A percentile compares a stretch with the other conserved stretches of the same genome.
These are phyloP conservation scores for Pisolithus orientalis DNA, from an alignment of 768 basidiomycete species.

Conservation along the genomic window DNA sequence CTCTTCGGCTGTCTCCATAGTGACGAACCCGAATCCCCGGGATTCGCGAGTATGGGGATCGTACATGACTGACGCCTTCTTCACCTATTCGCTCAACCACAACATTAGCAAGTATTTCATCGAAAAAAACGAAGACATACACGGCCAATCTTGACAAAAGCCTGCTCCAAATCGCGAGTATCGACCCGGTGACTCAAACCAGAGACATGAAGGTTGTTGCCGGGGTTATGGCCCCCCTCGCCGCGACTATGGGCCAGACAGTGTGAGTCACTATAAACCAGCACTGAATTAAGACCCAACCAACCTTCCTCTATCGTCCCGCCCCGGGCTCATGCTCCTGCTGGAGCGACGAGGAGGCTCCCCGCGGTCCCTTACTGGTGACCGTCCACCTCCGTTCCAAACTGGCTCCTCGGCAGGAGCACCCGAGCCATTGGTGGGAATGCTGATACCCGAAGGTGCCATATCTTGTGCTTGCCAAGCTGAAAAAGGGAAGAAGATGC, in stretches of 20 bases:
- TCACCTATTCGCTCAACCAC: constrained; percentile 29
- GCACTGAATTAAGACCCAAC: constrained; percentile 20
- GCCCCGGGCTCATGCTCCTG: constrained; percentile 74
- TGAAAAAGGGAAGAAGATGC: constrained; percentile 38
- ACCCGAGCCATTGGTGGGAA: constrained; percentile 46
- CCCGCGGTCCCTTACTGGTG: constrained; percentile 32
- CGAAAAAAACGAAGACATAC: constrained; percentile 36
- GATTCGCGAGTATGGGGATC: constrained; percentile 68
- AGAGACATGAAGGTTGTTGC: constrained; percentile 62
- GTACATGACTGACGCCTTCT: constrained; percentile 67
- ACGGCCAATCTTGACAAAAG: constrained; percentile 83
- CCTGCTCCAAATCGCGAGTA: constrained; percentile 80
- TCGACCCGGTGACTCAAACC: constrained; percentile 59
- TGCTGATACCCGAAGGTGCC: constrained; percentile 68
- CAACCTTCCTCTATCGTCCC: constrained; percentile 54
- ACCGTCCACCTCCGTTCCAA: constrained; percentile 47
- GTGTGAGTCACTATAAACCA: not conserved
- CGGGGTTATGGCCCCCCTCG: constrained; percentile 45
- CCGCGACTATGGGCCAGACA: constrained; percentile 11
- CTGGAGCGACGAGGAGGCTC: constrained; percentile 61
- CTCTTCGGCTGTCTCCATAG: constrained; percentile 77
- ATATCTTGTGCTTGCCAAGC: constrained; percentile 85
- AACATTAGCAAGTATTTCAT: not conserved
- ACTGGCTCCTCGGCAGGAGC: constrained; percentile 48
- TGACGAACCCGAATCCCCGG: constrained; percentile 86